Conservation (phyloP, 1,139 yeast species). For the Meyerozyma sp. region DNA sequence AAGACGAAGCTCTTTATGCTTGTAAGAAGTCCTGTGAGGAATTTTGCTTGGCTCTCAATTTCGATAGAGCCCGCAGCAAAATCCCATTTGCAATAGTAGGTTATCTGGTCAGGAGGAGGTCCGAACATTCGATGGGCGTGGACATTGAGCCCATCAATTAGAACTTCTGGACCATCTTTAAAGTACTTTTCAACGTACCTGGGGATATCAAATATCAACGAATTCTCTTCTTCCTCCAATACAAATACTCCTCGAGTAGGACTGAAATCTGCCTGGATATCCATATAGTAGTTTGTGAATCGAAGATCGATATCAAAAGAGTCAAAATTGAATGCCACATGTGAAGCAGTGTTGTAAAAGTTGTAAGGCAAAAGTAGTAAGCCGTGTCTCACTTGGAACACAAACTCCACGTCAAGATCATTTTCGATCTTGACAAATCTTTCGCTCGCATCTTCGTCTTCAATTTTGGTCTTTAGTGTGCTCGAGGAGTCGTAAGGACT, state of each 20-base stretch:
- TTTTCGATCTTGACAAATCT: slow-evolving; percentile 51
- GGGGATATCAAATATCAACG: slow-evolving; percentile 19
- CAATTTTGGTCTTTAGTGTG: slow-evolving; percentile 1
- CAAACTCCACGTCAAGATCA: slow-evolving; percentile 71
- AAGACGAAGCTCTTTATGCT: slow-evolving; percentile 48
- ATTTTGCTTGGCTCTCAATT: slow-evolving; percentile 47
- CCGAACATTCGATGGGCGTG: slow-evolving; percentile 95
- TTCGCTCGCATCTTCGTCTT: slow-evolving; percentile 28
- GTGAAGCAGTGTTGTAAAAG: slow-evolving; percentile 60
- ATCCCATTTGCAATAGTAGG: slow-evolving; percentile 89
- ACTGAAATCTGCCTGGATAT: slow-evolving; percentile 56
- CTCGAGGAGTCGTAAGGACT: slow-evolving; percentile 3
- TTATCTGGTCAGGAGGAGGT: slow-evolving; percentile 79
- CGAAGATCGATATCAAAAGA: slow-evolving; percentile 71
- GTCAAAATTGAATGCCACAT: slow-evolving; percentile 60
- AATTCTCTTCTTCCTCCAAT: slow-evolving; percentile 13
- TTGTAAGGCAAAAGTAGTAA: slow-evolving; percentile 67
- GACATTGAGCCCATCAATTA: slow-evolving; percentile 58
- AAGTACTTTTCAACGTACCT: slow-evolving; percentile 19
- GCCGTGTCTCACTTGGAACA: slow-evolving; percentile 67
- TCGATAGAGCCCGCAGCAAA: slow-evolving; percentile 57
- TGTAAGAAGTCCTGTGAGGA: slow-evolving; percentile 41
- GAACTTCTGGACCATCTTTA: slow-evolving; percentile 29
- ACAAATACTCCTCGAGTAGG: slow-evolving; percentile 38
- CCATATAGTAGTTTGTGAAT: slow-evolving; percentile 92